These are phyloP conservation scores for Moricandia arvensis DNA, from an alignment of 345 rosid species.

Conservation along the genomic window DNA sequence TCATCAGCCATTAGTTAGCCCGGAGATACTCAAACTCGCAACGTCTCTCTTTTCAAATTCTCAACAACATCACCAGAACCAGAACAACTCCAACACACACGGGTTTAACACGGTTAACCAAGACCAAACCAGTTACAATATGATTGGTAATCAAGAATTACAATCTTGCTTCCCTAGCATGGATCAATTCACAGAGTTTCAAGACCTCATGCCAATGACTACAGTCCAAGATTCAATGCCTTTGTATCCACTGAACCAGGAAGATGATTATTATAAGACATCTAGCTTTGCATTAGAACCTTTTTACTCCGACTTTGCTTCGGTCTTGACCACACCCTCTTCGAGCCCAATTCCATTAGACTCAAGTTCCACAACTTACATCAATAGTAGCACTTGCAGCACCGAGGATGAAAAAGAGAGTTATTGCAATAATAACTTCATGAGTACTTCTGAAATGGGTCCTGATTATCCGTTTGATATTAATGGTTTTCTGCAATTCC, in stretches of 20 bases:
- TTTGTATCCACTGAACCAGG: constrained; percentile 25
- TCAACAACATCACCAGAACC: constrained; percentile 3
- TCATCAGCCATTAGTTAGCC: constrained; percentile 16
- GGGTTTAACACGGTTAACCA: constrained; percentile 24
- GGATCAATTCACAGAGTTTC: constrained; percentile 17
- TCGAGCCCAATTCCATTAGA: constrained; percentile 55
- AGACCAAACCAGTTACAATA: constrained; percentile 38
- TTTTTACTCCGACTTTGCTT: constrained; percentile 33
- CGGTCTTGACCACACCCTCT: constrained; percentile 49
- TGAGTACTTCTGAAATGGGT: constrained; percentile 37
- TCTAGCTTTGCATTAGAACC: constrained; percentile 37
- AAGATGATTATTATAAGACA: constrained; percentile 25
- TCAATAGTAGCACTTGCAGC: constrained; percentile 46
- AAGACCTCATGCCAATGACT: constrained; percentile 7
- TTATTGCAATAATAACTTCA: constrained; percentile 40
- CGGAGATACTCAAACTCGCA: constrained; percentile 39
- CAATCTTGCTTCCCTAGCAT: constrained; percentile 35
- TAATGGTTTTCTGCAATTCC: constrained; percentile 44
- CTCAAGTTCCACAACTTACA: constrained; percentile 44
- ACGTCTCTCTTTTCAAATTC: constrained; percentile 26
- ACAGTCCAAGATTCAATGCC: constrained; percentile 12
- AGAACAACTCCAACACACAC: constrained; percentile 14
- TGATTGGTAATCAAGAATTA: constrained; percentile 38
- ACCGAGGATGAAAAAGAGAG: constrained; percentile 66
- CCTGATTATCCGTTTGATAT: constrained; percentile 42